Conservation (phyloP, 2,329 filamentous ascomycete genomes). For the Pseudocercospora macadamiae region DNA sequence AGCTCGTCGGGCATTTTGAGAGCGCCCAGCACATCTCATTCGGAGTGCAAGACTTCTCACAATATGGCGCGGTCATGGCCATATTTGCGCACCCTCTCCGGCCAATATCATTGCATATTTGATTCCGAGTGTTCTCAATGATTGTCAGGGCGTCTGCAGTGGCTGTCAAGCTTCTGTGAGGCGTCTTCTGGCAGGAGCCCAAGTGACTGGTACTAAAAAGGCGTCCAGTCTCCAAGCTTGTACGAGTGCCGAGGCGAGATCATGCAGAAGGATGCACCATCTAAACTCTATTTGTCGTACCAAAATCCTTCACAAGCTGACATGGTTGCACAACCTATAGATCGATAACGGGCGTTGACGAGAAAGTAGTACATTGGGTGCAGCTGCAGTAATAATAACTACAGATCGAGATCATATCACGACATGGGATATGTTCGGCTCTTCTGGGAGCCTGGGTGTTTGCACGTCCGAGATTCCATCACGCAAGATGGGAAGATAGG, state of each 20-base stretch:
- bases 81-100: too few species aligned
- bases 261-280: background rate
- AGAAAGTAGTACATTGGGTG: too few species aligned
- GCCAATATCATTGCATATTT: too few species aligned
- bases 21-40: background rate
- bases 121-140: background rate
- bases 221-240: too few species aligned
- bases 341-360: background rate
- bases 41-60: background rate
- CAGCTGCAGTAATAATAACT: too few species aligned
- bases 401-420: too few species aligned
- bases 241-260: constrained; percentile 1
- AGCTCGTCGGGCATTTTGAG: constrained; percentile 26
- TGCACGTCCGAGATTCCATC: too few species aligned
- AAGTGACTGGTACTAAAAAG: background rate
- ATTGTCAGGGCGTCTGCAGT: background rate
- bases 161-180: background rate
- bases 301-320: constrained; percentile 1
- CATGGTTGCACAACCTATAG: background rate
- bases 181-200: background rate
- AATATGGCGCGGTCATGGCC: background rate
- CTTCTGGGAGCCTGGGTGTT: too few species aligned
- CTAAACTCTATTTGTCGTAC: constrained; percentile 5
- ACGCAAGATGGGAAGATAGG: too few species aligned
- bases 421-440: too few species aligned